Conservation (phyloP, 2,329 filamentous ascomycete genomes). For the Chaetomiaceae sp. region DNA sequence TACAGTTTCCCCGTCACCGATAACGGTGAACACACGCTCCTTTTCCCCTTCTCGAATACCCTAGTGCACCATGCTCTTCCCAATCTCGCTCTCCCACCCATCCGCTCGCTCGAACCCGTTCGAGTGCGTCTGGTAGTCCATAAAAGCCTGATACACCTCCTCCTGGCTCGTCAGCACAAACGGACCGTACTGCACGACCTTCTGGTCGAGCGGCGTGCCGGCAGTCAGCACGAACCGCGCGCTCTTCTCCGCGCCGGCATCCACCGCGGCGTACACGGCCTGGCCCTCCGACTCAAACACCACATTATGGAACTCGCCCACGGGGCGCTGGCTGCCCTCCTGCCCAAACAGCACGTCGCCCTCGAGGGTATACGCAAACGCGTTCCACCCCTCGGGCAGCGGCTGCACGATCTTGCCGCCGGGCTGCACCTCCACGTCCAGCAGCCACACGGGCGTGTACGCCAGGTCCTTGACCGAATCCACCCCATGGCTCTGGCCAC, state of each 20-base stretch:
- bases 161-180: constrained; percentile 71
- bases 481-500: constrained; percentile 73
- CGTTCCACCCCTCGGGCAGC: constrained; percentile 77
- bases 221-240: constrained; percentile 65
- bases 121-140: constrained; percentile 64
- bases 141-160: constrained; percentile 68
- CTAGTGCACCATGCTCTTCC: constrained; percentile 59
- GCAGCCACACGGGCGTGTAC: constrained; percentile 94
- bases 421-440: constrained; percentile 75
- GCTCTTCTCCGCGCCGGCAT: constrained; percentile 53
- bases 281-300: constrained; percentile 81
- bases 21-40: background rate
- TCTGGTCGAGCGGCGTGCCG: constrained; percentile 72
- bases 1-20: background rate
- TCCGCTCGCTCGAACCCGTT: constrained; percentile 78
- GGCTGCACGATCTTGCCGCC: constrained; percentile 71
- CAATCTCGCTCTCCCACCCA: constrained; percentile 81
- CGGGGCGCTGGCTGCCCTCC: constrained; percentile 43
- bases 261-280: constrained; percentile 63
- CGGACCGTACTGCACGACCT: constrained; percentile 76
- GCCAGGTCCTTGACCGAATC: constrained; percentile 86
- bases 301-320: constrained; percentile 76
- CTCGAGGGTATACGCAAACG: constrained; percentile 79
- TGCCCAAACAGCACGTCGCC: constrained; percentile 61
- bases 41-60: background rate